Evolutionary conservation across 2,329 filamentous ascomycete genomes (phyloP).

Genomic region (Blastomyces parvus): DNA sequence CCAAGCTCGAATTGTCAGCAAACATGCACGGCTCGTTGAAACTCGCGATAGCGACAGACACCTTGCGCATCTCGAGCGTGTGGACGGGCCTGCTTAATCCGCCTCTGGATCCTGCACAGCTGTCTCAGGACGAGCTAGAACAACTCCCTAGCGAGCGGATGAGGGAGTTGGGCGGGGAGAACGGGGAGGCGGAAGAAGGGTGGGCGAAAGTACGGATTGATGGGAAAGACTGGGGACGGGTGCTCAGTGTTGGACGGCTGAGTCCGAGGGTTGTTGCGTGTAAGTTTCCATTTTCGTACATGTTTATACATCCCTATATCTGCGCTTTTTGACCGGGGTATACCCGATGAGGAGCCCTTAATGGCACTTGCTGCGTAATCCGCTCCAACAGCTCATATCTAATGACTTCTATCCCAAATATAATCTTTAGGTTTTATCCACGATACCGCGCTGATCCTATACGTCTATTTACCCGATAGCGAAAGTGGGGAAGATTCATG

Average conservation of each 20-base stretch:
- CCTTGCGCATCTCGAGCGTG: conserved; percentile 70
- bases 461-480: conserved; percentile 38
- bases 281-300: conserved; percentile 29
- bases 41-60: conserved; percentile 71
- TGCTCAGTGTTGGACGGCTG: conserved; percentile 82
- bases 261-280: conserved; percentile 91
- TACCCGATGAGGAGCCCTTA: background rate
- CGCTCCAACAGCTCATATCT: too few relatives aligned
- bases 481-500: conserved; percentile 37
- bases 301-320: background rate
- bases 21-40: conserved; percentile 89
- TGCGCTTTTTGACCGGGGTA: background rate
- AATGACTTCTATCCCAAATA: background rate
- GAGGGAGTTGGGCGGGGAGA: conserved; percentile 46
- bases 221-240: conserved; percentile 85
- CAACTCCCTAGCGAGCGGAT: conserved; percentile 77
- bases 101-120: conserved; percentile 67
- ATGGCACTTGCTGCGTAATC: background rate
- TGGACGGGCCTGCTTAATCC: conserved; percentile 86
- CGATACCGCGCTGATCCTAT: conserved; percentile 38
- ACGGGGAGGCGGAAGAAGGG: conserved; percentile 61
- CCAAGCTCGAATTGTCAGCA: conserved; percentile 75
- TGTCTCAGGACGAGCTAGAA: conserved; percentile 55
- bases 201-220: conserved; percentile 90
- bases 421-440: conserved; percentile 34